phyloP scores from a whole-genome alignment of 495 filamentous ascomycete genomes.

The Podospora pseudoanserina region DNA sequence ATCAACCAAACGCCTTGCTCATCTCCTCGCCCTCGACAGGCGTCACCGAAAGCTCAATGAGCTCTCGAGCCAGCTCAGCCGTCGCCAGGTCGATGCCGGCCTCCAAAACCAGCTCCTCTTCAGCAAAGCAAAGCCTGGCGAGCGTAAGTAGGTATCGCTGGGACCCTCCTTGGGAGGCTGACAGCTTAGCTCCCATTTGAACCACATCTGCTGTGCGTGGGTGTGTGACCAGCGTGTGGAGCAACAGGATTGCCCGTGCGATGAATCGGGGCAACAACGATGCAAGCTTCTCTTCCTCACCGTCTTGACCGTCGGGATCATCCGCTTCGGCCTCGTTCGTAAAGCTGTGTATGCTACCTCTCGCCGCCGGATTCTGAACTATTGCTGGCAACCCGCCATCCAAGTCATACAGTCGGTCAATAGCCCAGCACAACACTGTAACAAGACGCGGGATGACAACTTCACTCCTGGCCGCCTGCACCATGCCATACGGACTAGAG shows the following conservation, averaged over 20 bases:
- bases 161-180: constrained; percentile 32
- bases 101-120: constrained; percentile 46
- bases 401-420: constrained; percentile 45
- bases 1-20: constrained; percentile 36
- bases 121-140: constrained; percentile 44
- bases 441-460: constrained; percentile 42
- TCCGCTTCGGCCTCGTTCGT: neutral
- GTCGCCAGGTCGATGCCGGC: constrained; percentile 37
- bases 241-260: constrained; percentile 29
- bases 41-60: constrained; percentile 46
- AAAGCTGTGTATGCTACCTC: no score
- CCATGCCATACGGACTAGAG: constrained; percentile 36
- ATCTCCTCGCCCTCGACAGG: constrained; percentile 43
- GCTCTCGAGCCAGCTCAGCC: constrained; percentile 45
- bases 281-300: neutral
- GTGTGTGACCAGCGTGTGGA: constrained; percentile 45
- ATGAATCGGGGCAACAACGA: constrained; percentile 25
- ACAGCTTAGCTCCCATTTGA: constrained; percentile 39
- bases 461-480: constrained; percentile 37
- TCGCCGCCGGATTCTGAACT: neutral
- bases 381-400: constrained; percentile 27
- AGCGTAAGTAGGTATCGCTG: constrained; percentile 44
- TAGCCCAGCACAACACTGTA: constrained; percentile 36
- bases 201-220: constrained; percentile 31
- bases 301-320: neutral